phyloP scores from a whole-genome alignment of 768 basidiomycete species.

The Serpula lacrymans region DNA sequence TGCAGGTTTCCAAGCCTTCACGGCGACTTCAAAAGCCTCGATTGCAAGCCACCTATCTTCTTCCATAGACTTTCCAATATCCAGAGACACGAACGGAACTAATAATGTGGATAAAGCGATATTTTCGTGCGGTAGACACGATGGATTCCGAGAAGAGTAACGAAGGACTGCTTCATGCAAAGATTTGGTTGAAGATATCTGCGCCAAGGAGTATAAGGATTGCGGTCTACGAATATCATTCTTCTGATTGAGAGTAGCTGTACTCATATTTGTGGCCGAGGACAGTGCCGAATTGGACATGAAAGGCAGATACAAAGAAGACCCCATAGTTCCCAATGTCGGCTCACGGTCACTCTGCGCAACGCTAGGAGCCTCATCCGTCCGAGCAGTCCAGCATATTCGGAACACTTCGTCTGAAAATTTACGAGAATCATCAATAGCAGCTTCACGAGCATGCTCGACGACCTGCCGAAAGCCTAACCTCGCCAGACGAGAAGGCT shows the following conservation, averaged over 20 bases:
- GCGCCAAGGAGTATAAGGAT: conserved; percentile 34
- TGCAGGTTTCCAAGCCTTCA: conserved; percentile 52
- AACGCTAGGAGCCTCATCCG: conserved; percentile 31
- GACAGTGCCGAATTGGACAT: conserved; percentile 35
- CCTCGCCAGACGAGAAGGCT: conserved; percentile 45
- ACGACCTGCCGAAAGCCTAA: conserved; percentile 64
- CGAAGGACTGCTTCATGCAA: conserved; percentile 47
- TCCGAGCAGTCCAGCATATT: conserved; percentile 53
- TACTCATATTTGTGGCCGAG: conserved; percentile 11
- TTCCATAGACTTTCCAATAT: conserved; percentile 34
- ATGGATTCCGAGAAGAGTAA: conserved; percentile 28
- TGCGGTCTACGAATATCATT: conserved; percentile 41
- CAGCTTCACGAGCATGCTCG: conserved; percentile 54
- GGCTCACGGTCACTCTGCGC: conserved; percentile 25
- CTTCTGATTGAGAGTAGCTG: conserved; percentile 17
- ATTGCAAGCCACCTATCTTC: conserved; percentile 55
- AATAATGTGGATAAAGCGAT: conserved; percentile 59
- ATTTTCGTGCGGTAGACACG: conserved; percentile 51
- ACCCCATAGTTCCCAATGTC: conserved; percentile 25
- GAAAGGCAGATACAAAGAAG: conserved; percentile 40
- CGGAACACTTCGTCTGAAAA: conserved; percentile 55
- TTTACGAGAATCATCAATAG: conserved; percentile 44
- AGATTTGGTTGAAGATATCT: conserved; percentile 37
- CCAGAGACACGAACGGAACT: conserved; percentile 47
- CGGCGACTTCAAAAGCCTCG: conserved; percentile 58